Evolutionary conservation across 176 grass and related monocot genomes (phyloP), one percentile per base, ranked within the genome.

Genomic region (Avena insularis): DNA sequence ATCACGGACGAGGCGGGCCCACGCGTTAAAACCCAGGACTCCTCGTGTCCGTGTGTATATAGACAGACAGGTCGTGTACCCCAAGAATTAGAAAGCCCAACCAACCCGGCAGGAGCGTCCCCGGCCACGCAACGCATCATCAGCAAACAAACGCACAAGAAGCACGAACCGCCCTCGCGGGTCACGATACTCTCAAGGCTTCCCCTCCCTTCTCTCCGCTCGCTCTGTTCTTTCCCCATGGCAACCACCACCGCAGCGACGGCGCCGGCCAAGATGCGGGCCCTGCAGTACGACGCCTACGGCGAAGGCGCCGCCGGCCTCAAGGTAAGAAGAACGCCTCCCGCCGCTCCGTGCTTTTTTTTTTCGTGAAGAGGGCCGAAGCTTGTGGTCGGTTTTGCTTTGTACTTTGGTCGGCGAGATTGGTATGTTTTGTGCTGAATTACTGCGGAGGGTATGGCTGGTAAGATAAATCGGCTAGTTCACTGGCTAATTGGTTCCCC

Each of bases 211-310:
- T 35, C 12, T 21, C 64, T 68, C 47, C 38, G 74, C 19, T 12
- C 17, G 6, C 51, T 54, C 33, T 17, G 12, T 9, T 40, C 16
- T 12, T 2, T 36, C 55, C 46, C 75, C 38, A 89, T 97, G 83
- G 64, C 88, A 27, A 49, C 83, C 23, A 49, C 83, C 23, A 40
- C 89, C 4, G 0, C 88, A 9, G 8, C 65, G 3, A 35, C 72
- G 33, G 7, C 38, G 66, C 85, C 76, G 3, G 12, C 67, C 4
- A 80, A 48, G 68, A 91, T 91, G 85, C 89, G 77, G 15, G 85
- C 89, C 68, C 81, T 88, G 81, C 89, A 84, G 85, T 91, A 91
- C 85, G 81, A 84, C 15, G 27, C 81, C 81, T 88, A 6, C 51
- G 89, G 81, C 50, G 81, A 51, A 19, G 85, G 85, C 40, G 76